These are phyloP conservation scores for Vitis riparia DNA, from an alignment of 164 flowering plant genomes.

Conservation along the genomic window DNA sequence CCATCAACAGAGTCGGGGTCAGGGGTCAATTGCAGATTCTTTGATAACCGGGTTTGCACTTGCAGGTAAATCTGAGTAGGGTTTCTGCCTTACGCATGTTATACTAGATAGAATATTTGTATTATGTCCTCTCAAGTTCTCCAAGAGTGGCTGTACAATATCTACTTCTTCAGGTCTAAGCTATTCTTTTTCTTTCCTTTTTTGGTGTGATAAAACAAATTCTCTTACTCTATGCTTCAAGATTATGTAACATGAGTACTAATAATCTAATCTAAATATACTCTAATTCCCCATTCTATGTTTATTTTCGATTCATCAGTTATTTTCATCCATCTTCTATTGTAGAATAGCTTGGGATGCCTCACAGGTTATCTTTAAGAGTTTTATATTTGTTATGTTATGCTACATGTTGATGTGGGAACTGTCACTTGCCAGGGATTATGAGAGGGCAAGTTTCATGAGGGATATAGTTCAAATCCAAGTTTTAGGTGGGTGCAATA, in stretches of 20 bases:
- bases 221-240: neutral
- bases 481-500: too few species aligned
- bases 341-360: too few species aligned
- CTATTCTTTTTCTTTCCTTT: neutral
- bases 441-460: too few species aligned
- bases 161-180: neutral
- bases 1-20: neutral
- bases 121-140: neutral
- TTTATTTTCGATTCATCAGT: too few species aligned
- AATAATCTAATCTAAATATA: neutral
- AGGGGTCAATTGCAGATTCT: too few species aligned
- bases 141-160: neutral
- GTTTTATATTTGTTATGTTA: too few species aligned
- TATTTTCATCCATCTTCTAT: too few species aligned
- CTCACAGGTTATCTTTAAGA: too few species aligned
- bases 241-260: conserved; percentile 6
- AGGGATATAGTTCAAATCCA: too few species aligned
- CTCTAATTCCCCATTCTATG: neutral
- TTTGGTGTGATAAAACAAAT: neutral
- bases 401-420: too few species aligned
- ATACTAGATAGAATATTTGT: neutral
- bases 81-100: neutral
- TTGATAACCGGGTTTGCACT: too few species aligned
- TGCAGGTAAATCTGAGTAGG: neutral
- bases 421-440: too few species aligned